These are phyloP conservation scores for Cystobasidium ongulense DNA, from an alignment of 768 basidiomycete genomes.

Conservation along the genomic window DNA sequence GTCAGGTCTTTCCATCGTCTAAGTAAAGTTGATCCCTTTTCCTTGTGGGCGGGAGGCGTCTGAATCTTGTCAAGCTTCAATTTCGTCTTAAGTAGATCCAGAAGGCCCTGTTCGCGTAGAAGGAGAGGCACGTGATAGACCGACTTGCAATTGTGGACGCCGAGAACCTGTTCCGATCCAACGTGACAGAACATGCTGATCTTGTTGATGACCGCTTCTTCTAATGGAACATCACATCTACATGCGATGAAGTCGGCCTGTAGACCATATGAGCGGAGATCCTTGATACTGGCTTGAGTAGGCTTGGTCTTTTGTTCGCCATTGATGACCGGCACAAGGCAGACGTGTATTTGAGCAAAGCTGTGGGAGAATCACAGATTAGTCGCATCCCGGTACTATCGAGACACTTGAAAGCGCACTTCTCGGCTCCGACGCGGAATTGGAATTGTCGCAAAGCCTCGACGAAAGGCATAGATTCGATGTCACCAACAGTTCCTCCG, in stretches of 20 bases:
- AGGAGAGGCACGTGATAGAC: constrained; percentile 95
- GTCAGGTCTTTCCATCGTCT: constrained; percentile 76
- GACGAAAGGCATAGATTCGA: constrained; percentile 94
- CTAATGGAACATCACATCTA: constrained; percentile 72
- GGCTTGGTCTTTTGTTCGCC: constrained; percentile 99
- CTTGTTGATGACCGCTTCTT: constrained; percentile 78
- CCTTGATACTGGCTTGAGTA: constrained; percentile 92
- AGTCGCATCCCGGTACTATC: background rate
- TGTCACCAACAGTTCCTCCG: constrained; percentile 96
- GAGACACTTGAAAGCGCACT: constrained; percentile 44
- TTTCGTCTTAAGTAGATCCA: constrained; percentile 70
- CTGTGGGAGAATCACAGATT: background rate
- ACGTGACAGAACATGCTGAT: constrained; percentile 99
- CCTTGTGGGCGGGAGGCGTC: constrained; percentile 54
- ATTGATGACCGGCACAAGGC: constrained; percentile 95
- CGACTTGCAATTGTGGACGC: constrained; percentile 89
- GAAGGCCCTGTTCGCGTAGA: constrained; percentile 82
- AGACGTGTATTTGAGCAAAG: constrained; percentile 93
- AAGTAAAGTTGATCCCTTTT: constrained; percentile 60
- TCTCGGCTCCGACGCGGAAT: constrained; percentile 90
- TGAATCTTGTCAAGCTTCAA: constrained; percentile 59
- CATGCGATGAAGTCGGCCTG: constrained; percentile 94
- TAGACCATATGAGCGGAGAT: constrained; percentile 80
- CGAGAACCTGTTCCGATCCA: constrained; percentile 69
- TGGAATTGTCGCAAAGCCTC: constrained; percentile 99